A percentile compares a stretch with the other conserved stretches of the same genome.
These are phyloP conservation scores for Dioszegia hungarica DNA, from an alignment of 768 basidiomycete genomes.

Conservation along the genomic window DNA sequence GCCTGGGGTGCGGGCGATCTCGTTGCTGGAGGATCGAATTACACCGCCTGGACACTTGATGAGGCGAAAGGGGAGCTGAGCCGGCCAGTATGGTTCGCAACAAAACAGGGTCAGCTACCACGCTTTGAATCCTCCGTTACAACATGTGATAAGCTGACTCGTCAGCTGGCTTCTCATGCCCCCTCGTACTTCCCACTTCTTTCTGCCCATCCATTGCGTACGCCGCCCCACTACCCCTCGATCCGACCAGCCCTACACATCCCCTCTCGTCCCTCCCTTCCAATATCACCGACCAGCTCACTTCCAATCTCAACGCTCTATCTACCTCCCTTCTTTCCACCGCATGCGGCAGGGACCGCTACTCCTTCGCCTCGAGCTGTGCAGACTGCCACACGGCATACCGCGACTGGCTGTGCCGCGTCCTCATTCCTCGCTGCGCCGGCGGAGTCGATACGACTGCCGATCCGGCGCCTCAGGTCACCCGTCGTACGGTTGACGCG, in stretches of 20 bases:
- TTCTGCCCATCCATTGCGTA: slow-evolving; percentile 45
- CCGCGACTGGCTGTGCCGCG: slow-evolving; percentile 46
- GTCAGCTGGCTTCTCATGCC: slow-evolving; percentile 43
- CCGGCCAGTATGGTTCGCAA: slow-evolving; percentile 43
- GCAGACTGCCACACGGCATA: slow-evolving; percentile 45
- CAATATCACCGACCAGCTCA: slow-evolving; percentile 20
- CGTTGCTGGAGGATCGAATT: slow-evolving; percentile 30
- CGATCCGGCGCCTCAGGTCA: background rate
- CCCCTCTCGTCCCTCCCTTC: slow-evolving; percentile 30
- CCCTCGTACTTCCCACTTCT: slow-evolving; percentile 32
- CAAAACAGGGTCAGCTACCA: slow-evolving; percentile 42
- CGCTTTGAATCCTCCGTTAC: background rate
- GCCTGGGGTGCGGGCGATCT: slow-evolving; percentile 31
- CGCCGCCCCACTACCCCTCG: slow-evolving; percentile 36
- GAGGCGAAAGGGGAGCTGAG: slow-evolving; percentile 15
- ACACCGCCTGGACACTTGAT: slow-evolving; percentile 42
- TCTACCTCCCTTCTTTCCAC: slow-evolving; percentile 39
- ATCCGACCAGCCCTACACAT: slow-evolving; percentile 16
- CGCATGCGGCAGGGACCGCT: slow-evolving; percentile 47
- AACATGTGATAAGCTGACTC: background rate
- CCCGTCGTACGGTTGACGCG: slow-evolving; percentile 15
- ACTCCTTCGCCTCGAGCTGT: slow-evolving; percentile 46
- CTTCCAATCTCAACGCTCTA: slow-evolving; percentile 35
- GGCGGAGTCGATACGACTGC: background rate
- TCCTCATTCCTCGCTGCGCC: slow-evolving; percentile 40